Conservation (phyloP, 345 rosid species). For the Streptanthus diversifolius region DNA sequence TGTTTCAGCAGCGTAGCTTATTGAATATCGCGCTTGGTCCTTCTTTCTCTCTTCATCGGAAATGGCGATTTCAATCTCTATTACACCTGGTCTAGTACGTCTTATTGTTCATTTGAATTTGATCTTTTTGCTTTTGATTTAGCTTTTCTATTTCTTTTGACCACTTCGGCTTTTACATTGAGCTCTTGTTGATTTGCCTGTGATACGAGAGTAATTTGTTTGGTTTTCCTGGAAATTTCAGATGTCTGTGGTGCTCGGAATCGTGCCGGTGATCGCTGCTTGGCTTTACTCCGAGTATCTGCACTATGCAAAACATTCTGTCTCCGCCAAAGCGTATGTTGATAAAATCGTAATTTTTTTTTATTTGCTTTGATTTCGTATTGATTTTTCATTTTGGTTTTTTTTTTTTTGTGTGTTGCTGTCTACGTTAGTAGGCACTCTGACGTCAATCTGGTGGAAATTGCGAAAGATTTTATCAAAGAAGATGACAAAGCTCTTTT, state of each 20-base stretch:
- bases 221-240: conserved; percentile 29
- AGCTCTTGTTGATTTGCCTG: neutral
- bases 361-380: neutral
- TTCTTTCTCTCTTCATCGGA: conserved; percentile 12
- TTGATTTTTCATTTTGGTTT: neutral
- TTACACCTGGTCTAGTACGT: conserved; percentile 79
- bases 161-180: neutral
- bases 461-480: conserved; percentile 48
- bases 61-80: conserved; percentile 51
- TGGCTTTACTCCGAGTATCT: conserved; percentile 86
- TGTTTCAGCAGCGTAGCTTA: conserved; percentile 10
- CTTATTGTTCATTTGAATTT: neutral
- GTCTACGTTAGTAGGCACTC: conserved; percentile 62
- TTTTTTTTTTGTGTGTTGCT: neutral
- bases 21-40: conserved; percentile 10
- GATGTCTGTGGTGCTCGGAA: conserved; percentile 76
- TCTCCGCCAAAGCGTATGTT: conserved; percentile 56
- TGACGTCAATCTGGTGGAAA: conserved; percentile 67
- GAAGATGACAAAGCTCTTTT: conserved; percentile 77
- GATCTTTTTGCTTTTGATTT: conserved; percentile 26
- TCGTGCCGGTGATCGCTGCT: conserved; percentile 57
- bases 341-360: neutral
- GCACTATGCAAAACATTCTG: conserved; percentile 51
- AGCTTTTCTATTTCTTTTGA: neutral
- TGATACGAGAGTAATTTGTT: conserved; percentile 18